Conservation (phyloP, 2,329 filamentous ascomycete species). For the Sarocladium strictum region DNA sequence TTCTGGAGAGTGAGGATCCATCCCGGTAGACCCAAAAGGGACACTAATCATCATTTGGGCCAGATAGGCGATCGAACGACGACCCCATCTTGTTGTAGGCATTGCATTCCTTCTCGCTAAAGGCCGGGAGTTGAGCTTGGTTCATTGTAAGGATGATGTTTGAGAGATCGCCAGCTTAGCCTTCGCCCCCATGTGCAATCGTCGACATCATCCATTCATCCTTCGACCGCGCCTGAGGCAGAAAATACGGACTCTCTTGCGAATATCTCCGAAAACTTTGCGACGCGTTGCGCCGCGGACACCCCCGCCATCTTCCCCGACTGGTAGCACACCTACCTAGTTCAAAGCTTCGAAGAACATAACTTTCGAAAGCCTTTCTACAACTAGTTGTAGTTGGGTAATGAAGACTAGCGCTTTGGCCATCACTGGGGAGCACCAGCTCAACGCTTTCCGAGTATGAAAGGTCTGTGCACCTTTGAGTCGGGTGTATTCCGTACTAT, state of each 20-base stretch:
- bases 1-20: background rate
- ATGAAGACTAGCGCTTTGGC: too few species aligned
- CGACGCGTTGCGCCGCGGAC: background rate
- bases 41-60: background rate
- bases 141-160: background rate
- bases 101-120: background rate
- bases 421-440: too few species aligned
- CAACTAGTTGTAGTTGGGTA: too few species aligned
- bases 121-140: background rate
- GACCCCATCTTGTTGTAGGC: too few species aligned
- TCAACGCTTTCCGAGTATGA: too few species aligned
- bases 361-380: too few species aligned
- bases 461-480: too few species aligned
- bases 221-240: background rate
- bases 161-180: constrained; percentile 1
- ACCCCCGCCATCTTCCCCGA: background rate
- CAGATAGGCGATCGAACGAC: constrained; percentile 5
- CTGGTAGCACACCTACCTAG: background rate
- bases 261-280: constrained; percentile 7
- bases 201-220: background rate
- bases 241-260: background rate
- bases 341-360: too few species aligned
- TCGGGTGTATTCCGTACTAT: too few species aligned
- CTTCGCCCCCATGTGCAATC: background rate
- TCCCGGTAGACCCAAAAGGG: background rate